phyloP scores from a whole-genome alignment of 352 stramenopile genomes.

The Lagenidium giganteum region DNA sequence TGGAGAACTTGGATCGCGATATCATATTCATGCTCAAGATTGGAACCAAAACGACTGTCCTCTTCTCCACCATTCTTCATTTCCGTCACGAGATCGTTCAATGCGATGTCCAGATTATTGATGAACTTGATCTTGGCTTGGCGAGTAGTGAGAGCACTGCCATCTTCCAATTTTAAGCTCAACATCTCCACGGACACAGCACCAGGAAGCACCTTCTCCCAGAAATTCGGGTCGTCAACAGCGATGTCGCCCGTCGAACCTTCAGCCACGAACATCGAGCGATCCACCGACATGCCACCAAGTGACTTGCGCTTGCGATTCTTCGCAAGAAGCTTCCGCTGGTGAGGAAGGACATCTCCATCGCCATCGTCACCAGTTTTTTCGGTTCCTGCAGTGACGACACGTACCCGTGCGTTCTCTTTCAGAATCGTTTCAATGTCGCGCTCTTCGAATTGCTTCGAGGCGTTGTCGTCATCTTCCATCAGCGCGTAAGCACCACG shows the following conservation, averaged over 20 bases:
- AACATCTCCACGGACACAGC: slow-evolving; percentile 85
- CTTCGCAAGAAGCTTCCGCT: slow-evolving; percentile 42
- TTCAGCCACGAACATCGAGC: slow-evolving; percentile 90
- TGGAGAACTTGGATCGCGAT: slow-evolving; percentile 84
- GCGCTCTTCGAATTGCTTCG: slow-evolving; percentile 90
- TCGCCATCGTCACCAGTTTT: slow-evolving; percentile 26
- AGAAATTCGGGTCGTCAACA: slow-evolving; percentile 96
- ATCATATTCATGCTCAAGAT: slow-evolving; percentile 82
- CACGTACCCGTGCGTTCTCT: slow-evolving; percentile 75
- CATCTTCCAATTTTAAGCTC: slow-evolving; percentile 83
- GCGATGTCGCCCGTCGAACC: slow-evolving; percentile 88
- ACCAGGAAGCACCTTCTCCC: slow-evolving; percentile 89
- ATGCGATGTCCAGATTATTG: slow-evolving; percentile 77
- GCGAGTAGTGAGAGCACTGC: slow-evolving; percentile 68
- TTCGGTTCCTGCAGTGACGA: slow-evolving; percentile 32
- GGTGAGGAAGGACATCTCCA: slow-evolving; percentile 13
- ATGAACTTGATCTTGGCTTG: slow-evolving; percentile 89
- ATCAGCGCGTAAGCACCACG: slow-evolving; percentile 98
- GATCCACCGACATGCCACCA: slow-evolving; percentile 74
- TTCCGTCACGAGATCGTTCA: slow-evolving; percentile 62
- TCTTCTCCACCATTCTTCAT: slow-evolving; percentile 42
- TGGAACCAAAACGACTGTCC: slow-evolving; percentile 35
- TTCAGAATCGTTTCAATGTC: slow-evolving; percentile 97
- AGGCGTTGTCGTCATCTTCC: slow-evolving; percentile 94
- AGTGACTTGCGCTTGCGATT: slow-evolving; percentile 66